Evolutionary conservation across 2,329 filamentous ascomycete genomes (phyloP), one percentile per base, ranked within the genome.

Genomic region (Sporothrix brunneoviolacea): DNA sequence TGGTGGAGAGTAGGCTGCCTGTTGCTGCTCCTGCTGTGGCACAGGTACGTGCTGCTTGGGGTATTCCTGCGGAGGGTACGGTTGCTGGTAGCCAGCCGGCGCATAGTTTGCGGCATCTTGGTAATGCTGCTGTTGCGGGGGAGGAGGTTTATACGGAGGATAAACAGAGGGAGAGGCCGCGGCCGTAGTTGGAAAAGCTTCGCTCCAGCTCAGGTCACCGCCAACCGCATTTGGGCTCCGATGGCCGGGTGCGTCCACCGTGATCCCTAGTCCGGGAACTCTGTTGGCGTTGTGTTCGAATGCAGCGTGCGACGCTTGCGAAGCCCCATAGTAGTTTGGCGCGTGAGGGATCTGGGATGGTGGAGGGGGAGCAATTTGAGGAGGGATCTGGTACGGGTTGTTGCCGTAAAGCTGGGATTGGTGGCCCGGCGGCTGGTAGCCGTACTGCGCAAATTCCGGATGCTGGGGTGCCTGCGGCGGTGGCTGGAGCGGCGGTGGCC

Each of bases 261-360:
- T 59, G 50, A 68, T 62, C 6, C 67, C 66, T n/a, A 72, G 59
- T 5, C 68, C 69, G 18, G 68, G 64, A n/a, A 70, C 69, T 15
- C 57, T 62, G 16, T 52, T 64, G 3, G 65, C 59, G 54, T 72
- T 73, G 48, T 67, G 63, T 16, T 65, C 58, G 50, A 64, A 72
- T 1, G 70, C 65, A 32, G 56, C 62, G 42, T 70, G 66, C 6
- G 64, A 56, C 9, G 57, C 53, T n/a, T 70, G 66, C 9, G 64
- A 54, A 9, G 58, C 52, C 10, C 56, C 54, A 32, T 62, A 65
- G 49, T 65, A 64, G 42, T 46, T 51, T 7, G 55, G 48, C 4
- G 55, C 18, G 12, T 55, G 32, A 10, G 49, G 39, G 4, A 12
- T 12, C n/a, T 38, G 43, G 6, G 21, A 18, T 7, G 44, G 3